Base-by-base conservation (phyloP, 495 filamentous ascomycete genomes). In the Bombardia bombarda region DNA sequence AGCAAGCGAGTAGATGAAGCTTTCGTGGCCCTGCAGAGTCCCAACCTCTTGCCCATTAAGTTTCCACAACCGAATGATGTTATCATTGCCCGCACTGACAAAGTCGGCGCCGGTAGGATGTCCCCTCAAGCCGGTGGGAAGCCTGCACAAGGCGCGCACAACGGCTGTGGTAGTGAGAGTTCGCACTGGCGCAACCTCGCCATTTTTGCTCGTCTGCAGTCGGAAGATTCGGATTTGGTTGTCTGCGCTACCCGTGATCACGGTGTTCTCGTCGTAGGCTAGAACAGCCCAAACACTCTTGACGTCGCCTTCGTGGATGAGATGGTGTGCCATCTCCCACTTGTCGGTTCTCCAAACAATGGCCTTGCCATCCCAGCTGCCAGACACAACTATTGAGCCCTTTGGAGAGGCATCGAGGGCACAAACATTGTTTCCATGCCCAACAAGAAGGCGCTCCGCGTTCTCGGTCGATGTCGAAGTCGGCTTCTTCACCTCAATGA, bases 161-260 rank as follows among this genome's bases (percentile, higher is more conserved):
- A 95, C 86, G 46, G 89, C 86, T 40, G 77, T 81, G 34, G 83
- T 90, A 47, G 78, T 70, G 42, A 96, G 77, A 17, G 75, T 82
- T 50, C 79, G 76, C 46, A 81, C 84, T 13, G 95, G 66, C 43
- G 86, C 77, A 32, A 95, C 86, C 24, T 83, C 69, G 57, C 83
- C 78, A 25, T 14, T 18, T 57, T 87, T 83, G 32, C 81, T 84
- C 69, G 74, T 81, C 17, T 84, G 42, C 5, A 70, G 53, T 46
- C 81, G 74, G 57, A 85, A 99, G 13, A 97, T 70, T 44, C 90
- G 83, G 33, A 99, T 92, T 25, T 80, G 68, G 52, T 85, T 80
- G 63, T 99, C 93, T 45, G 92, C 93, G 42, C 85, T 94, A 69
- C 85, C 92, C 7, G 93, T 97, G 47, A 95, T 80, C 32, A 97